Evolutionary conservation across 73 alveolate genomes (phyloP).

Genomic region (Diophrys appendiculata): DNA sequence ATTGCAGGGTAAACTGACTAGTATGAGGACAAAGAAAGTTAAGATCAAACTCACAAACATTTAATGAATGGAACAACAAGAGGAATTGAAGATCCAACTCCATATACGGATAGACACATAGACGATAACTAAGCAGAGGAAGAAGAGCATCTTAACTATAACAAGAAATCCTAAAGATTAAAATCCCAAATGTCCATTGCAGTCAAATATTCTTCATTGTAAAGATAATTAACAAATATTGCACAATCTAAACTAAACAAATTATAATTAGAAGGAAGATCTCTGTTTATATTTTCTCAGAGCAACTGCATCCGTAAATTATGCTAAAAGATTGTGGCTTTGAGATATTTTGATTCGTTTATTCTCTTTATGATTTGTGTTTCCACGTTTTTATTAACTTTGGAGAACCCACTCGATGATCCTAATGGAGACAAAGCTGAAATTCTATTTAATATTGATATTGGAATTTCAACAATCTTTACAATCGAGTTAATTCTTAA

Average conservation of each 20-base stretch:
- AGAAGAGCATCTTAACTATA: no score
- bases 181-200: not conserved
- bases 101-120: no score
- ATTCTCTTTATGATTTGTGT: slow-evolving; percentile 76
- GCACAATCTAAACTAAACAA: no score
- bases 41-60: no score
- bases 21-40: no score
- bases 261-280: slow-evolving; percentile 53
- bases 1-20: slow-evolving; percentile 30
- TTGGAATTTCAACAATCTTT: slow-evolving; percentile 66
- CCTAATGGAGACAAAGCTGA: slow-evolving; percentile 16
- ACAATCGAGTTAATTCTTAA: slow-evolving; percentile 72
- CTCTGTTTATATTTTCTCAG: slow-evolving; percentile 15
- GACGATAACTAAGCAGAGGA: no score
- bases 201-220: not conserved
- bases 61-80: no score
- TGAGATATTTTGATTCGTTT: slow-evolving; percentile 71
- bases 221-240: no score
- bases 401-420: slow-evolving; percentile 60
- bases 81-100: no score
- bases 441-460: slow-evolving; percentile 10
- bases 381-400: slow-evolving; percentile 57
- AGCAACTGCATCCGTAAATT: slow-evolving; percentile 71
- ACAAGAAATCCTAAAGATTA: no score
- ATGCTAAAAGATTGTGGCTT: slow-evolving; percentile 55